These are phyloP conservation scores for Cyberlindnera galapagoensis DNA, from an alignment of 805 yeast species.

Conservation along the genomic window DNA sequence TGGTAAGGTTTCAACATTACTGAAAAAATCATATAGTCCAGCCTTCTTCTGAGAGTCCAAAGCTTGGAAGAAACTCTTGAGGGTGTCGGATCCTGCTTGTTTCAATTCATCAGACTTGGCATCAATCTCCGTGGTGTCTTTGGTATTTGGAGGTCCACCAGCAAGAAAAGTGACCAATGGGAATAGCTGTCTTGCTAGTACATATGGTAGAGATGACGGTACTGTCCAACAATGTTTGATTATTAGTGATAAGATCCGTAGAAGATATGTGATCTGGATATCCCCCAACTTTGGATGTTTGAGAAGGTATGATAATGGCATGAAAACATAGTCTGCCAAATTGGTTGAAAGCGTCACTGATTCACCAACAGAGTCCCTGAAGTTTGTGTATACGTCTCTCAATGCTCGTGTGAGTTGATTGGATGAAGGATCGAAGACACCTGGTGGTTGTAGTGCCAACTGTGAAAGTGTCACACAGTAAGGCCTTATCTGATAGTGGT, in stretches of 20 bases:
- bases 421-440: constrained; percentile 28
- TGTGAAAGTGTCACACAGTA: constrained; percentile 39
- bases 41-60: constrained; percentile 18
- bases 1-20: constrained; percentile 32
- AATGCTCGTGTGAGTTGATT: constrained; percentile 27
- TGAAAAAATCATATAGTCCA: constrained; percentile 22
- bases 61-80: constrained; percentile 27
- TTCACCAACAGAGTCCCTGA: constrained; percentile 13
- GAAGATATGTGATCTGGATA: constrained; percentile 36
- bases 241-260: constrained; percentile 40
- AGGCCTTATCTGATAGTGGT: constrained; percentile 28
- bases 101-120: constrained; percentile 32
- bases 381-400: constrained; percentile 24
- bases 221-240: constrained; percentile 41
- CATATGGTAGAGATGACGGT: constrained; percentile 29
- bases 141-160: constrained; percentile 38
- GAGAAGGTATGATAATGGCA: constrained; percentile 51
- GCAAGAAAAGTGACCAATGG: constrained; percentile 41
- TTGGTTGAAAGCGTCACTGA: constrained; percentile 26
- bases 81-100: constrained; percentile 28
- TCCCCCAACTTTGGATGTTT: constrained; percentile 42
- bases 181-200: constrained; percentile 38
- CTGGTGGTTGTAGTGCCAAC: constrained; percentile 34
- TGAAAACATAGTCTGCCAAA: constrained; percentile 56
- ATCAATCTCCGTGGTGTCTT: constrained; percentile 17